Base-by-base conservation (phyloP, 2,329 filamentous ascomycete species). In the Neonectria sp. region DNA sequence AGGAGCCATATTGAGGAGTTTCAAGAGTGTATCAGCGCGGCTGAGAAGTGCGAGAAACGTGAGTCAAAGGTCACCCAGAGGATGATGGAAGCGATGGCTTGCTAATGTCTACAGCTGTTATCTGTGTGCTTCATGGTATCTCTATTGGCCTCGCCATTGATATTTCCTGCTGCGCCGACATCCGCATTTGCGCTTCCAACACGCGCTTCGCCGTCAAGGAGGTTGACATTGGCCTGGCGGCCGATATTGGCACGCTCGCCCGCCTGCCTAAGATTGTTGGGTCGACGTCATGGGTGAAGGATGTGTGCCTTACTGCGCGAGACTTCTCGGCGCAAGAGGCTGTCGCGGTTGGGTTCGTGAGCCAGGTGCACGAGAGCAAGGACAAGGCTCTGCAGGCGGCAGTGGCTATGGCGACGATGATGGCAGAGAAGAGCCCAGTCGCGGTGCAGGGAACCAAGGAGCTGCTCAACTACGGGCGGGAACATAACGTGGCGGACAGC, bases 11-110 rank as follows among this genome's bases (percentile, higher is more conserved):
- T 98, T 65, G 81, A 86, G 68, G 90, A 94, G 69, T 97, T 98
- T 79, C 96, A 99, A 81, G 87, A 88, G 58, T 92, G 91, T 75
- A 90, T 99, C 69, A 87, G 86, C 1, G 87, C 90, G 15, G 84
- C 97, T 60, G 95, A 98, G 79, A 90, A 88, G 73, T 98, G 95
- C 81, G 93, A 96, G 82, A 98, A 98, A 82, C 94, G 90, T 92
- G 81, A 73, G 89, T 84, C 27, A 27, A 15, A n/a, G 21, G 17
- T 70, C 56, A 68, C 58, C 40, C 3, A 21, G 46, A 29, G 29
- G 43, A 35, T 21, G 6, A 8, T 45, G 40, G 29, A 45, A 48
- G 27, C 11, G 21, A 58, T 15, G 8, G 21, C 35, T 49, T 51
- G 58, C 73, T 77, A 40, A 77, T 68, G 52, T 62, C 35, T 63